These are phyloP conservation scores for Russula earlei DNA, from an alignment of 768 basidiomycete species.

Conservation along the genomic window DNA sequence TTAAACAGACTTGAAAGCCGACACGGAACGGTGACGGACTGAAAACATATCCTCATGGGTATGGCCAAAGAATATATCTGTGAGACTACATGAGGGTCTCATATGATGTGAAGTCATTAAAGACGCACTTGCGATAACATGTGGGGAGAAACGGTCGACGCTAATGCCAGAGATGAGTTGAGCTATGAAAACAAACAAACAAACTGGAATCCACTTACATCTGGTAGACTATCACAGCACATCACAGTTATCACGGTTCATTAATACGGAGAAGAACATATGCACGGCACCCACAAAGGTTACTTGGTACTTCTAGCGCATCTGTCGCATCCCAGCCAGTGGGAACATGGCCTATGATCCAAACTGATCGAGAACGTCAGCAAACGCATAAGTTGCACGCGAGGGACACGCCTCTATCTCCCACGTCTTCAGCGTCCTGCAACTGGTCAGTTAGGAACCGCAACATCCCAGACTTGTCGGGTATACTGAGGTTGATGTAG, in stretches of 20 bases:
- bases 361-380: slow-evolving; percentile 28
- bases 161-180: slow-evolving; percentile 27
- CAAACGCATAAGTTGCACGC: neutral
- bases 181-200: neutral
- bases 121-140: slow-evolving; percentile 61
- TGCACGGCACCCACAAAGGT: slow-evolving; percentile 45
- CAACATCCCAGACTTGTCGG: slow-evolving; percentile 68
- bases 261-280: neutral
- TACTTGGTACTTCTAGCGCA: slow-evolving; percentile 50
- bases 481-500: slow-evolving; percentile 62
- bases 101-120: slow-evolving; percentile 12
- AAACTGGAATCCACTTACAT: slow-evolving; percentile 28
- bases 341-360: slow-evolving; percentile 48
- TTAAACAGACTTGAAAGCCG: neutral
- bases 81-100: slow-evolving; percentile 1
- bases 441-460: slow-evolving; percentile 70
- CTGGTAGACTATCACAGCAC: slow-evolving; percentile 34
- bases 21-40: slow-evolving; percentile 27
- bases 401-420: slow-evolving; percentile 46
- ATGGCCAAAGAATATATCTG: slow-evolving; percentile 70
- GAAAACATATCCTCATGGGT: slow-evolving; percentile 66
- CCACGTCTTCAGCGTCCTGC: slow-evolving; percentile 67
- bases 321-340: slow-evolving; percentile 68
- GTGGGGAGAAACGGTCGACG: slow-evolving; percentile 66
- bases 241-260: too few species aligned